Percentiles rank a stretch among this genome's conserved stretches.
Evolutionary conservation across 805 yeast species (phyloP).

Genomic region (Teunomyces pallodes): DNA sequence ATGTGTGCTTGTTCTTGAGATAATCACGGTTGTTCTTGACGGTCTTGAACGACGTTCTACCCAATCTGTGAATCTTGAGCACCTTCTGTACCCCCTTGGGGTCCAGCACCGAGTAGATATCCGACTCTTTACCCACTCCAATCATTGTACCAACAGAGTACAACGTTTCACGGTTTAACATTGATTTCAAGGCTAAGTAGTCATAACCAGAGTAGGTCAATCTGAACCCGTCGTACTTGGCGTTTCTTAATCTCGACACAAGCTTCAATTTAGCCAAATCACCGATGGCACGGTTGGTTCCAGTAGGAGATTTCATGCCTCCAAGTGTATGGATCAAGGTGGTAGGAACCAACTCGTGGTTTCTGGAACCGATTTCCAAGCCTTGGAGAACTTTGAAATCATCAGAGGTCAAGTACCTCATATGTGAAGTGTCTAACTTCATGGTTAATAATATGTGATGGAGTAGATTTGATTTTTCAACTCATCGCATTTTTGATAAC

Average conservation of each 20-base stretch:
- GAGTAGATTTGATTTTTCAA: constrained; percentile 1
- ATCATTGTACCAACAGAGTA: constrained; percentile 81
- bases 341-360: constrained; percentile 94
- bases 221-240: constrained; percentile 92
- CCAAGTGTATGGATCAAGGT: constrained; percentile 76
- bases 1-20: constrained; percentile 66
- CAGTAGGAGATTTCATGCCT: constrained; percentile 69
- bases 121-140: constrained; percentile 98
- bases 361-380: constrained; percentile 84
- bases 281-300: constrained; percentile 73
- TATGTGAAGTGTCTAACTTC: constrained; percentile 91
- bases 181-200: constrained; percentile 82
- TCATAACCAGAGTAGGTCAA: constrained; percentile 89
- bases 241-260: constrained; percentile 77
- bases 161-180: constrained; percentile 70
- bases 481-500: constrained; percentile 6
- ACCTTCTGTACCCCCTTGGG: constrained; percentile 62
- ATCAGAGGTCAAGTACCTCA: constrained; percentile 88
- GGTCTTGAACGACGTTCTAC: constrained; percentile 88
- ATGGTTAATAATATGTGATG: constrained; percentile 36
- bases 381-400: constrained; percentile 90
- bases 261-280: constrained; percentile 85
- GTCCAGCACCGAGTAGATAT: constrained; percentile 81
- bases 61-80: constrained; percentile 87
- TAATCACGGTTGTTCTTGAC: constrained; percentile 95